These are phyloP conservation scores for Passiflora organensis DNA, from an alignment of 345 rosid species.

Conservation along the genomic window DNA sequence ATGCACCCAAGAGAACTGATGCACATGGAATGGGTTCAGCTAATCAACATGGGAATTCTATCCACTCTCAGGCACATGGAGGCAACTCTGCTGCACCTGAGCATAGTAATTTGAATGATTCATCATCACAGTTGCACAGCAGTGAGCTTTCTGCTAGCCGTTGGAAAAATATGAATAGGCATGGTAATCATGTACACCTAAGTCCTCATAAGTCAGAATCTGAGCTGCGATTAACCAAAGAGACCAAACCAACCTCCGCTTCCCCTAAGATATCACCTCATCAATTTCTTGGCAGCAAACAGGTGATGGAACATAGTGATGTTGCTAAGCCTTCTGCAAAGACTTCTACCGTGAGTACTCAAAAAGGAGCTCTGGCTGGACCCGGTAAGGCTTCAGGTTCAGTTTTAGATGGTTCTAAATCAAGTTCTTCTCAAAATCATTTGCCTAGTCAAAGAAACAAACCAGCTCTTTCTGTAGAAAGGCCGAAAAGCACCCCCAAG, in stretches of 20 bases:
- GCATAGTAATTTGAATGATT: conserved; percentile 28
- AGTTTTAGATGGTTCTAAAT: conserved; percentile 30
- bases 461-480: conserved; percentile 44
- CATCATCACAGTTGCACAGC: conserved; percentile 23
- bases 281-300: conserved; percentile 11
- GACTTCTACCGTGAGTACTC: conserved; percentile 31
- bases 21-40: conserved; percentile 6
- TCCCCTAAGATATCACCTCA: conserved; percentile 57
- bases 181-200: conserved; percentile 22
- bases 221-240: conserved; percentile 31
- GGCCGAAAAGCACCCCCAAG: conserved; percentile 43
- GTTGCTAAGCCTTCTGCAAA: conserved; percentile 36
- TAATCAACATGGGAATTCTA: conserved; percentile 23
- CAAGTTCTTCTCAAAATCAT: conserved; percentile 38
- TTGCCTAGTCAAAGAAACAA: conserved; percentile 38
- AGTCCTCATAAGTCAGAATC: conserved; percentile 38
- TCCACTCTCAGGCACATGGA: conserved; percentile 23
- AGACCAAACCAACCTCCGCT: conserved; percentile 30
- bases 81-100: conserved; percentile 29
- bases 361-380: conserved; percentile 42
- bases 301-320: conserved; percentile 39
- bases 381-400: conserved; percentile 33
- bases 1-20: conserved; percentile 29
- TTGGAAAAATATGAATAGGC: conserved; percentile 10
- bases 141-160: conserved; percentile 27